These are phyloP conservation scores for Gamsiella multidivaricata DNA, from an alignment of 192 early-diverging fungal species.

Conservation along the genomic window DNA sequence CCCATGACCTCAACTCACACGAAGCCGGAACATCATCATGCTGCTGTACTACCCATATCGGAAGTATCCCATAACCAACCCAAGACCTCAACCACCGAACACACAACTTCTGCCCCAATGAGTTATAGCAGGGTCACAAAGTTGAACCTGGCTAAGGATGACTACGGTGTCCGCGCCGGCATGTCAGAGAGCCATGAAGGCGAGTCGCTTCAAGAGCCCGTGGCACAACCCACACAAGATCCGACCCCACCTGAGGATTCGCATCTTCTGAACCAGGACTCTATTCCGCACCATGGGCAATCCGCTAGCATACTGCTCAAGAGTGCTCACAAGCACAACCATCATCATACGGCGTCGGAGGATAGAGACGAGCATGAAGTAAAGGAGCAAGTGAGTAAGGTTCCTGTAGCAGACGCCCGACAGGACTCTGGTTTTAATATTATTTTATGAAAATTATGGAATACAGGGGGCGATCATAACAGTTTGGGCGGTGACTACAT, in stretches of 20 bases:
- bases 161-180: conserved; percentile 11
- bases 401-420: conserved; percentile 2
- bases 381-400: conserved; percentile 20
- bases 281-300: not conserved
- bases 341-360: conserved; percentile 14
- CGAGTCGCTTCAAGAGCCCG: not conserved
- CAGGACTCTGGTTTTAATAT: conserved; percentile 32
- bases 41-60: too few relatives aligned
- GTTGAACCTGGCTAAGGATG: conserved; percentile 2
- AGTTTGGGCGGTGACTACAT: too few relatives aligned
- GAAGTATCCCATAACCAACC: not conserved
- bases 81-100: not conserved
- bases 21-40: too few relatives aligned
- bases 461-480: not conserved
- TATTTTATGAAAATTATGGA: conserved; percentile 2
- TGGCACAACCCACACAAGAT: not conserved
- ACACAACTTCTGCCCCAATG: not conserved
- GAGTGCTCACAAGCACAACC: not conserved
- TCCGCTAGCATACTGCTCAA: not conserved
- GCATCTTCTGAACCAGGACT: conserved; percentile 8
- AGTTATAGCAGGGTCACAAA: conserved; percentile 16
- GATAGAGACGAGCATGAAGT: conserved; percentile 9
- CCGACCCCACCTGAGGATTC: not conserved
- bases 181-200: not conserved
- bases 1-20: too few relatives aligned